These are phyloP conservation scores for Melaleuca alternifolia DNA, from an alignment of 345 rosid species.

Conservation along the genomic window DNA sequence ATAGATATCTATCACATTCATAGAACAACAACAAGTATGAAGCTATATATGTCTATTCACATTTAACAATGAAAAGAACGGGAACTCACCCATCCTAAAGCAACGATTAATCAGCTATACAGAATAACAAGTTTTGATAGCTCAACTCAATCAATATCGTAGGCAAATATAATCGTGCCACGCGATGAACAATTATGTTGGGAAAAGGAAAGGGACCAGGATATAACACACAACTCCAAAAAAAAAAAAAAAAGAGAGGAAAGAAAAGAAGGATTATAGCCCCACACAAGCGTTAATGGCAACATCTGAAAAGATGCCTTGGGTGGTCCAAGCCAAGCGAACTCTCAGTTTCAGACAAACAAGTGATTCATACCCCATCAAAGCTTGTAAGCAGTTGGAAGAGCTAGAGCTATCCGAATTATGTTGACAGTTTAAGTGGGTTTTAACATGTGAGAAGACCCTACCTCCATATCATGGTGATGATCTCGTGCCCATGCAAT, in stretches of 20 bases:
- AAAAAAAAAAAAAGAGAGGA: not conserved
- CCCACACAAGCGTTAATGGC: slow-evolving; percentile 22
- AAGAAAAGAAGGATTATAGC: not conserved
- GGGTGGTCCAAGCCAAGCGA: slow-evolving; percentile 33
- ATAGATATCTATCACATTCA: not conserved
- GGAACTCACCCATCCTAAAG: not conserved
- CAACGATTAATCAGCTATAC: not conserved
- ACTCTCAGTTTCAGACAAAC: slow-evolving; percentile 20
- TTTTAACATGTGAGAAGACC: not conserved
- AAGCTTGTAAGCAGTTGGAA: slow-evolving; percentile 13
- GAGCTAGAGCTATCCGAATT: not conserved
- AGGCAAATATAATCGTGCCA: not conserved
- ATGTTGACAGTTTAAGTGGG: not conserved
- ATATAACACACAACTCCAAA: not conserved
- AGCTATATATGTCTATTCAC: not conserved
- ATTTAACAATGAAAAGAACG: not conserved
- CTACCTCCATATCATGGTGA: not conserved
- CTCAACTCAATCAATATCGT: not conserved
- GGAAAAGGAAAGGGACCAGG: not conserved
- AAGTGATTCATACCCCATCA: slow-evolving; percentile 23
- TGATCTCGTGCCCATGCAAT: not conserved
- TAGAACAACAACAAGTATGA: not conserved
- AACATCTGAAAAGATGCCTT: slow-evolving; percentile 36
- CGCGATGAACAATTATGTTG: not conserved
- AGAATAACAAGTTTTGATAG: not conserved